These are phyloP conservation scores for Cairneyella variabilis DNA, from an alignment of 495 filamentous ascomycete species.

Conservation along the genomic window DNA sequence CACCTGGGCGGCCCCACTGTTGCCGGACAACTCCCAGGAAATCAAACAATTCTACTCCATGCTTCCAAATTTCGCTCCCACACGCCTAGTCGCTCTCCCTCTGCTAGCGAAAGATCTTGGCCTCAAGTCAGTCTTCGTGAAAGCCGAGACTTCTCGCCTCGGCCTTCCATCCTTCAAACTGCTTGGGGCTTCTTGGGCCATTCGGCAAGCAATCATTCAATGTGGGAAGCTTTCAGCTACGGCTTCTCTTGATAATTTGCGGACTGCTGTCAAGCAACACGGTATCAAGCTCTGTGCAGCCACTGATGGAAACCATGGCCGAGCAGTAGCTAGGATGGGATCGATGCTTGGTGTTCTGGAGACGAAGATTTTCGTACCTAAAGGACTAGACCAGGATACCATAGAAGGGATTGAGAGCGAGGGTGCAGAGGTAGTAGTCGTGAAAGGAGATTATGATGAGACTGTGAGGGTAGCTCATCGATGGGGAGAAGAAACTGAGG, in stretches of 20 bases:
- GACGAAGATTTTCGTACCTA: constrained; percentile 53
- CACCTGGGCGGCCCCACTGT: background rate
- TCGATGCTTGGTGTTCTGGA: constrained; percentile 42
- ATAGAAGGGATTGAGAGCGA: constrained; percentile 51
- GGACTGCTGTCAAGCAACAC: constrained; percentile 28
- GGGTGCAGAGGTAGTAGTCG: constrained; percentile 48
- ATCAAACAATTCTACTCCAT: constrained; percentile 41
- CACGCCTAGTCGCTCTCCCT: constrained; percentile 47
- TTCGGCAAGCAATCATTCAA: constrained; percentile 49
- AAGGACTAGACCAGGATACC: constrained; percentile 46
- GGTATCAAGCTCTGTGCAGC: constrained; percentile 44
- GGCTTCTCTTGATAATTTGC: constrained; percentile 35
- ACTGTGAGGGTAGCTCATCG: constrained; percentile 44
- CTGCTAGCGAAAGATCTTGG: constrained; percentile 51
- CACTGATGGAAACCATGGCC: constrained; percentile 71
- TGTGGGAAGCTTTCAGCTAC: constrained; percentile 31
- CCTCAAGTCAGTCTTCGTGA: constrained; percentile 50
- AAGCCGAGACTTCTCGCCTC: constrained; percentile 55
- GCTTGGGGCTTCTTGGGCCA: constrained; percentile 71
- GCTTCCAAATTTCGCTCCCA: constrained; percentile 46
- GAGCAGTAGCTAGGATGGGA: constrained; percentile 64
- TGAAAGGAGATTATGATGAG: constrained; percentile 56
- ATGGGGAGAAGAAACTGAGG: constrained; percentile 28
- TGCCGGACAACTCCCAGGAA: background rate
- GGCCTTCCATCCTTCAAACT: constrained; percentile 74